Percentiles rank a stretch among this genome's conserved stretches.
Evolutionary conservation across 2,329 filamentous ascomycete genomes (phyloP).

Genomic region (Verticillium nonalfalfae): DNA sequence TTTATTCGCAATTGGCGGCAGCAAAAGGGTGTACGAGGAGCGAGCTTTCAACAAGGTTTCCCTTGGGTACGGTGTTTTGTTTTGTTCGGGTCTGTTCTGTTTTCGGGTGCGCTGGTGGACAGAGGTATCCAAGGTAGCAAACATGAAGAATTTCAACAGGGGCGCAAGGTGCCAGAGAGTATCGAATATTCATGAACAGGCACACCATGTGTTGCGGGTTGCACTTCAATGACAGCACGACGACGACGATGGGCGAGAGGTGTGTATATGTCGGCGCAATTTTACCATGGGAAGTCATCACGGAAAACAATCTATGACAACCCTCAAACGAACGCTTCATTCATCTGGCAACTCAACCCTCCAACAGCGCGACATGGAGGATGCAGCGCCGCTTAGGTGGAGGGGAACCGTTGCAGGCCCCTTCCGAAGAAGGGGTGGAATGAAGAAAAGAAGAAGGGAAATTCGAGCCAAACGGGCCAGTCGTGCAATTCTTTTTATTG

Average conservation of each 20-base stretch:
- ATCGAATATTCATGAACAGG: too few relatives aligned
- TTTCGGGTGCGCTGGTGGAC: not conserved
- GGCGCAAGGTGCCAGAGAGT: not conserved
- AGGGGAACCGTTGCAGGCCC: not conserved
- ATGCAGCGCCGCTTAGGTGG: not conserved
- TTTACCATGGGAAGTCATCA: slow-evolving; percentile 37
- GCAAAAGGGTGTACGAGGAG: slow-evolving; percentile 4
- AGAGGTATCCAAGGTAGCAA: not conserved
- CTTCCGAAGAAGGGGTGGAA: slow-evolving; percentile 7
- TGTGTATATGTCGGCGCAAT: slow-evolving; percentile 29
- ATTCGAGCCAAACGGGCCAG: slow-evolving; percentile 6
- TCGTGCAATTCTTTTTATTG: not conserved
- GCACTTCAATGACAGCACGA: too few relatives aligned
- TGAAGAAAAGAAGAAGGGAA: slow-evolving; percentile 12
- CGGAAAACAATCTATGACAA: slow-evolving; percentile 26
- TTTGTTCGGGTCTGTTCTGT: not conserved
- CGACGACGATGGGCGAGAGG: too few relatives aligned
- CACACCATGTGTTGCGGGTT: too few relatives aligned
- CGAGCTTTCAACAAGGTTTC: slow-evolving; percentile 6
- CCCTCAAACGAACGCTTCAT: slow-evolving; percentile 24
- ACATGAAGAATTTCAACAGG: not conserved
- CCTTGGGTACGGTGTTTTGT: not conserved
- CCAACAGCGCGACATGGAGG: not conserved
- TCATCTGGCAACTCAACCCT: slow-evolving; percentile 9
- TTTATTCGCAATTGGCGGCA: not conserved